Conservation (phyloP, 2,329 filamentous ascomycete species). For the Gaeumannomyces tritici region DNA sequence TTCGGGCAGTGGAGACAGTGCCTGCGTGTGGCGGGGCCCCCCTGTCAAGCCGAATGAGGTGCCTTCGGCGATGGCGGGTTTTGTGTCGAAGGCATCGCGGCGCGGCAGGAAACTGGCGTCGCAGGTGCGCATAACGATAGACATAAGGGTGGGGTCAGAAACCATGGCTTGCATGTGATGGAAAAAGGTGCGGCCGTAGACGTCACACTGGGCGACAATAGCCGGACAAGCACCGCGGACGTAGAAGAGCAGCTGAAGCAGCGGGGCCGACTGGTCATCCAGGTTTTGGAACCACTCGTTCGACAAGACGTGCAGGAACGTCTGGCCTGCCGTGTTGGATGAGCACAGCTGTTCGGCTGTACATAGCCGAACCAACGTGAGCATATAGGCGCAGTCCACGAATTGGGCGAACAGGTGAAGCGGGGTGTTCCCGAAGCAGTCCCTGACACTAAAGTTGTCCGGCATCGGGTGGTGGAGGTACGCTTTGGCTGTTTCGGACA, state of each 20-base stretch:
- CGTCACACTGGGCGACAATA: slow-evolving; percentile 21
- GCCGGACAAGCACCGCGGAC: slow-evolving; percentile 13
- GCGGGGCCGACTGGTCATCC: slow-evolving; percentile 11
- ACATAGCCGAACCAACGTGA: slow-evolving; percentile 18
- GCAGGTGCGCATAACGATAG: slow-evolving; percentile 24
- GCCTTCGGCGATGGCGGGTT: slow-evolving; percentile 14
- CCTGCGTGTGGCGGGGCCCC: neutral
- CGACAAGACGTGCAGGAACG: slow-evolving; percentile 35
- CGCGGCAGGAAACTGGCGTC: slow-evolving; percentile 21
- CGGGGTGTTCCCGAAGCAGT: slow-evolving; percentile 37
- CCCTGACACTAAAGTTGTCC: slow-evolving; percentile 18
- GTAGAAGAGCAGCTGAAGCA: slow-evolving; percentile 16
- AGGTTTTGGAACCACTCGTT: slow-evolving; percentile 21
- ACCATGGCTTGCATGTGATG: slow-evolving; percentile 29
- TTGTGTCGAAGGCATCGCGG: slow-evolving; percentile 39
- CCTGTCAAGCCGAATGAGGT: slow-evolving; percentile 5
- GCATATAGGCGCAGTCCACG: slow-evolving; percentile 14
- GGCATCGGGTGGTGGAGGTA: slow-evolving; percentile 12
- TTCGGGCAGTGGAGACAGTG: slow-evolving; percentile 8
- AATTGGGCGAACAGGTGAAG: slow-evolving; percentile 36
- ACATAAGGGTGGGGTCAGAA: slow-evolving; percentile 16
- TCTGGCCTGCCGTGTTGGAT: slow-evolving; percentile 36
- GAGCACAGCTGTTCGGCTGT: slow-evolving; percentile 13
- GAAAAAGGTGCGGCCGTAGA: slow-evolving; percentile 43
- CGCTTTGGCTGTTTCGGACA: slow-evolving; percentile 16